Percentiles rank a stretch among this genome's conserved stretches.
phyloP scores from a whole-genome alignment of 176 grass and related monocot genomes.

The Urochloa ruziziensis region DNA sequence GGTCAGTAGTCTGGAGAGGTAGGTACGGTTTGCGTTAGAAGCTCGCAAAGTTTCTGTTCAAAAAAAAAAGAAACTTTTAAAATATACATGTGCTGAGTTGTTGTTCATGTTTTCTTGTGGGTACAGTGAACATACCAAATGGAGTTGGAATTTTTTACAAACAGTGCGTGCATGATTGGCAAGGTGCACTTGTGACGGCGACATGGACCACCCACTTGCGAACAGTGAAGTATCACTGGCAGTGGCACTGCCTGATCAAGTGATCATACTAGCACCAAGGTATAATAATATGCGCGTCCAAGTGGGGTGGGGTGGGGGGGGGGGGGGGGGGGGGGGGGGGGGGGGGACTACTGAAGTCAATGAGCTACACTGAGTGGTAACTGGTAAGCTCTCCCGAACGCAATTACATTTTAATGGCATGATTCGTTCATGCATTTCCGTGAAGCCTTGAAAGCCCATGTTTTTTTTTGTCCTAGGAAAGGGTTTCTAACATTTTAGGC shows the following conservation, averaged over 20 bases:
- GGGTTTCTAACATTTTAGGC: too few species aligned
- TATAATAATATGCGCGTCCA: not conserved
- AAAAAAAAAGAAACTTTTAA: too few species aligned
- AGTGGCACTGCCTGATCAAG: too few species aligned
- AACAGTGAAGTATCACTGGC: not conserved
- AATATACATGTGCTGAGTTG: not conserved
- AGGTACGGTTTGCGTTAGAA: not conserved
- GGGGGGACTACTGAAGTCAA: not conserved
- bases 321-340: too few species aligned
- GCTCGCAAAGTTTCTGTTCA: too few species aligned
- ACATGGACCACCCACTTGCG: not conserved
- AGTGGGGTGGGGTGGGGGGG: too few species aligned
- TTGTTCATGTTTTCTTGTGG: not conserved
- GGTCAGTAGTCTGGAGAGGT: not conserved
- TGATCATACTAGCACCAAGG: not conserved
- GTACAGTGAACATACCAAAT: not conserved
- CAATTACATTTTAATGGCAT: not conserved
- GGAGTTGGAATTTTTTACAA: not conserved
- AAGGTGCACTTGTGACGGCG: not conserved
- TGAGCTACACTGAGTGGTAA: not conserved
- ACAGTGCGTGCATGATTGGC: not conserved
- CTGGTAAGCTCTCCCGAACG: not conserved
- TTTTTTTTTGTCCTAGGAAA: too few species aligned
- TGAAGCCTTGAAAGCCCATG: not conserved
- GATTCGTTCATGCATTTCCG: not conserved